Evolutionary conservation across 1,284 basidiomycete genomes (phyloP), one percentile per base, ranked within the genome.

Genomic region (Malassezia japonica): DNA sequence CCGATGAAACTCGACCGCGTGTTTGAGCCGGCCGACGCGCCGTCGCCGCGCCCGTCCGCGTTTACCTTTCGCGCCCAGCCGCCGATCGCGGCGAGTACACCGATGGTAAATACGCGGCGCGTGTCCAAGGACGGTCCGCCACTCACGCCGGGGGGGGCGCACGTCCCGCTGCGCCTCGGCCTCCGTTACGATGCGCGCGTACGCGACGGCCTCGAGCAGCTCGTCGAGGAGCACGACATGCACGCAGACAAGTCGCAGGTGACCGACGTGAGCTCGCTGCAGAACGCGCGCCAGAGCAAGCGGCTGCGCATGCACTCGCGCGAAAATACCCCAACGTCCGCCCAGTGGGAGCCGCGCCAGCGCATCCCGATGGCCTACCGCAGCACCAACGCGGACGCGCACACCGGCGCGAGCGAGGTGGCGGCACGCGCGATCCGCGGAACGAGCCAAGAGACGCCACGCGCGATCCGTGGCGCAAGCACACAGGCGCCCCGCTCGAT

Each of bases 1-100:
- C 65, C 65, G 0, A 62, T 65, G 50, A 61, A 60, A 35, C 58
- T 71, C 4, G 65, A 71, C 48, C 57, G 60, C 39, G 67, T 71
- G 60, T 71, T 65, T 48, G 59, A 61, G 33, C 60, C 23, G 15
- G 42, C 34, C 18, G 20, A 16, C 18, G 54, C 46, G 34, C 27
- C 50, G 53, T 33, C 45, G 55, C 9, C 55, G 49, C 13, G 42
- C 50, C 24, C 31, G 38, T 5, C 12, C 6, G 16, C 20, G 38
- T 16, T 16, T 24, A 10, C 38, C 15, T 20, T 40, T 8, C 38
- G 38, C 5, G 23, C 38, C 1, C 16, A 20, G 7, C 38, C 16
- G 3, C 6, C 9, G 2, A 20, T n/a, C 10, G 18, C 15, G 6
- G 4, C 21, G 6, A 21, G 13, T 6, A 38, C 16, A n/a, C 28